Evolutionary conservation across 768 basidiomycete genomes (phyloP).

Genomic region (Naganishia vaughanmartiniae): DNA sequence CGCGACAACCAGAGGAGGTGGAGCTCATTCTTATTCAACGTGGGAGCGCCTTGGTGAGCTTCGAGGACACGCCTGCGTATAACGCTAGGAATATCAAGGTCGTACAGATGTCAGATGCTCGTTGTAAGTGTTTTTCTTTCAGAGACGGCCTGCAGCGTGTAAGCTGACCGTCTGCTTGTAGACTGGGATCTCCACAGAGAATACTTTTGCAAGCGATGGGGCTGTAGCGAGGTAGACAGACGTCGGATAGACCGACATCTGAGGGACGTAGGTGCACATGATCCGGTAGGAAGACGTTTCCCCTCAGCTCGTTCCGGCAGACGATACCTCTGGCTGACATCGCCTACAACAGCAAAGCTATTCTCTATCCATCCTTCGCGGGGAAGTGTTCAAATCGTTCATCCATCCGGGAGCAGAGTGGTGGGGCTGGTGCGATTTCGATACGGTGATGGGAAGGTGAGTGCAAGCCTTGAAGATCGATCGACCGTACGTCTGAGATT

Average conservation of each 20-base stretch:
- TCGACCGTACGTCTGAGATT: no score
- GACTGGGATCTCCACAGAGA: conserved; percentile 28
- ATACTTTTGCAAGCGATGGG: conserved; percentile 35
- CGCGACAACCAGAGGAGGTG: conserved; percentile 31
- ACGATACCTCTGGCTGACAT: neutral
- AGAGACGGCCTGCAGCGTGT: neutral
- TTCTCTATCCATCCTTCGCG: conserved; percentile 32
- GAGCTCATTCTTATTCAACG: conserved; percentile 34
- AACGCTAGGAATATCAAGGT: conserved; percentile 34
- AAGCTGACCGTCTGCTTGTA: neutral
- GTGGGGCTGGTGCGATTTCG: conserved; percentile 36
- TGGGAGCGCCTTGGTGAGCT: conserved; percentile 23
- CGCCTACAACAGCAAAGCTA: conserved; percentile 28
- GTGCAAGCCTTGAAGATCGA: neutral
- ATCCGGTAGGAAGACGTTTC: neutral
- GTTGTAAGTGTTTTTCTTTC: conserved; percentile 17
- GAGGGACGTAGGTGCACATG: conserved; percentile 7
- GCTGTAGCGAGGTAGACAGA: conserved; percentile 27
- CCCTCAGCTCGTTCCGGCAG: neutral
- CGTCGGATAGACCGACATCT: conserved; percentile 24
- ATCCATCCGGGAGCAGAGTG: conserved; percentile 28
- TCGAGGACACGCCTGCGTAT: conserved; percentile 13
- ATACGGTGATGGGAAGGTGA: conserved; percentile 35
- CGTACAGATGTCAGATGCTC: conserved; percentile 21
- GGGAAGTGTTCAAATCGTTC: conserved; percentile 34